Evolutionary conservation across 164 flowering plant species (phyloP).

Genomic region (Annona cherimola): DNA sequence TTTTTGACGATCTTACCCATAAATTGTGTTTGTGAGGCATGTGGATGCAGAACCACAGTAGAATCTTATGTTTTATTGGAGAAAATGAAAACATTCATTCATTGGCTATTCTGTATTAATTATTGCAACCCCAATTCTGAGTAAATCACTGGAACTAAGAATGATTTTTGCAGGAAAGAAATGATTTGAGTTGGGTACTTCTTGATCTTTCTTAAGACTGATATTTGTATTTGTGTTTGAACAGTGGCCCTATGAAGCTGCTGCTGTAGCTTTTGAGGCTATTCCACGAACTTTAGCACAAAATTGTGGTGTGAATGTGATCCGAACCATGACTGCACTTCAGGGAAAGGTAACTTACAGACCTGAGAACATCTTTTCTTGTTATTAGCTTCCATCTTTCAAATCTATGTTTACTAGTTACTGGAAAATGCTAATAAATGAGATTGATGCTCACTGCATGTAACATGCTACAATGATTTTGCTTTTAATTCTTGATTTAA

Average conservation of each 20-base stretch:
- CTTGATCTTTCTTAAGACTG: background rate
- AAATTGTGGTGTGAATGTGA: constrained; percentile 95
- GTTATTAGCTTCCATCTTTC: background rate
- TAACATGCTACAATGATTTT: background rate
- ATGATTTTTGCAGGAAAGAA: background rate
- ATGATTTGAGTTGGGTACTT: background rate
- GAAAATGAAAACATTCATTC: too few species aligned
- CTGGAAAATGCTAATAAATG: background rate
- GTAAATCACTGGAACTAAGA: background rate
- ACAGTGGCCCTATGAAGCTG: constrained; percentile 99
- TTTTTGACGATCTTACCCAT: background rate
- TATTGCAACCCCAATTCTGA: background rate
- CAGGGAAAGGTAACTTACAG: constrained; percentile 69
- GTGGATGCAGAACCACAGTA: background rate
- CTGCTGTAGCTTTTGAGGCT: constrained; percentile 96
- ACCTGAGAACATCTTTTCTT: background rate
- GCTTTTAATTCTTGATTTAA: background rate
- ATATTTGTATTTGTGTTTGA: background rate
- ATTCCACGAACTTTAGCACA: constrained; percentile 96
- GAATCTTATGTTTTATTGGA: too few species aligned
- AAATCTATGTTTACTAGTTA: background rate
- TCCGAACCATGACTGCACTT: constrained; percentile 91
- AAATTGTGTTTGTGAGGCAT: background rate
- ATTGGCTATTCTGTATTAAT: too few species aligned
- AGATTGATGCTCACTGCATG: background rate